A percentile compares a stretch with the other conserved stretches of the same genome.
Conservation (phyloP, 768 basidiomycete species). For the Tricholoma hemisulphureum region DNA sequence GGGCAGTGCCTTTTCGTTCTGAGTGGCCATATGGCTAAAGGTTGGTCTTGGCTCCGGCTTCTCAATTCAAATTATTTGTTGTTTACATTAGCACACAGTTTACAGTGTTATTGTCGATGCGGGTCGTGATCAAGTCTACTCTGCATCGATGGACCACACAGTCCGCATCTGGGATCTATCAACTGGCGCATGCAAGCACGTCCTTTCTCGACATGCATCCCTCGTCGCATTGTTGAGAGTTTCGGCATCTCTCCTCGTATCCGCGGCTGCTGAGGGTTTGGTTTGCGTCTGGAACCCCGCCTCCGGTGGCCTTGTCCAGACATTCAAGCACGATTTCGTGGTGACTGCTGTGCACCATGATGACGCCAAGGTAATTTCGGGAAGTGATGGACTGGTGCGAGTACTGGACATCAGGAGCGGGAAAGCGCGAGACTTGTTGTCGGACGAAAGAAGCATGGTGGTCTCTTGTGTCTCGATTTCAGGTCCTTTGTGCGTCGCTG, state of each 20-base stretch:
- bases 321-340: constrained; percentile 91
- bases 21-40: constrained; percentile 89
- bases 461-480: constrained; percentile 86
- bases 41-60: constrained; percentile 38
- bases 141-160: constrained; percentile 97
- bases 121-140: constrained; percentile 86
- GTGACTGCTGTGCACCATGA: constrained; percentile 99
- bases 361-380: constrained; percentile 94
- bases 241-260: constrained; percentile 87
- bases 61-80: not conserved
- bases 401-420: constrained; percentile 96
- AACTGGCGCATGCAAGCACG: constrained; percentile 76
- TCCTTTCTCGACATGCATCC: constrained; percentile 87
- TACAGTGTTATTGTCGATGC: constrained; percentile 94
- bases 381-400: constrained; percentile 93
- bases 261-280: constrained; percentile 94
- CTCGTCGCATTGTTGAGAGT: constrained; percentile 91
- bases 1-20: constrained; percentile 79
- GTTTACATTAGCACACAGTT: constrained; percentile 45
- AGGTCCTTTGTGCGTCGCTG: constrained; percentile 91
- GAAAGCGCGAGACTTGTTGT: constrained; percentile 76
- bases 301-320: constrained; percentile 73
- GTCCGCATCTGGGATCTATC: constrained; percentile 92
- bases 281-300: constrained; percentile 93
- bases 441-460: constrained; percentile 89